A percentile compares a stretch with the other conserved stretches of the same genome.
Evolutionary conservation across 257 asterid species (phyloP).

Genomic region (Przewalskia tangutica): DNA sequence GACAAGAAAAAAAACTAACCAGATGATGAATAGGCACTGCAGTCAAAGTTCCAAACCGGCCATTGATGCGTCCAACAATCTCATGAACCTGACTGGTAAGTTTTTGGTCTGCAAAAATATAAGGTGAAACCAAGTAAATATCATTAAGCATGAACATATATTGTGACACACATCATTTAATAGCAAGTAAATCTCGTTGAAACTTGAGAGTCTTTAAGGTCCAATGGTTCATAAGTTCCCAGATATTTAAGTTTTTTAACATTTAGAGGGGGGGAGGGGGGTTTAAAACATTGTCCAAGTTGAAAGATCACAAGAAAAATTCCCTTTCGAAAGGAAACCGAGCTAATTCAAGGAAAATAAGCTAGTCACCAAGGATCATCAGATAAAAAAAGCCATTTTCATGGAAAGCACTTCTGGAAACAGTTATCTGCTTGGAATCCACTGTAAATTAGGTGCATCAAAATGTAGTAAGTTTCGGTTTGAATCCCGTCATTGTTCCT

Average conservation of each 20-base stretch:
- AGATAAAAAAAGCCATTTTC: not conserved
- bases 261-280: too few relatives aligned
- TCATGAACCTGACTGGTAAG: constrained; percentile 99
- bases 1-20: constrained; percentile 36
- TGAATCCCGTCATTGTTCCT: not conserved
- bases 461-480: not conserved
- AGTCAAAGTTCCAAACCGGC: constrained; percentile 80
- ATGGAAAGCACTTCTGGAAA: not conserved
- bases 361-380: not conserved
- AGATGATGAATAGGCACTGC: constrained; percentile 97
- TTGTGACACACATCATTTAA: not conserved
- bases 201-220: not conserved
- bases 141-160: not conserved
- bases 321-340: not conserved
- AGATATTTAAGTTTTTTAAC: not conserved
- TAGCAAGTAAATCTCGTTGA: not conserved
- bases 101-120: constrained; percentile 57
- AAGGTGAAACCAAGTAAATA: constrained; percentile 10
- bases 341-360: not conserved
- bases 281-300: not conserved
- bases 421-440: not conserved
- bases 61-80: constrained; percentile 97
- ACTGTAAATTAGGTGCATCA: not conserved
- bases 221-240: not conserved
- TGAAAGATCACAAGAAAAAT: not conserved